Base-by-base conservation (phyloP, 1,139 yeast species). In the Sugiyamaella paludigena region DNA sequence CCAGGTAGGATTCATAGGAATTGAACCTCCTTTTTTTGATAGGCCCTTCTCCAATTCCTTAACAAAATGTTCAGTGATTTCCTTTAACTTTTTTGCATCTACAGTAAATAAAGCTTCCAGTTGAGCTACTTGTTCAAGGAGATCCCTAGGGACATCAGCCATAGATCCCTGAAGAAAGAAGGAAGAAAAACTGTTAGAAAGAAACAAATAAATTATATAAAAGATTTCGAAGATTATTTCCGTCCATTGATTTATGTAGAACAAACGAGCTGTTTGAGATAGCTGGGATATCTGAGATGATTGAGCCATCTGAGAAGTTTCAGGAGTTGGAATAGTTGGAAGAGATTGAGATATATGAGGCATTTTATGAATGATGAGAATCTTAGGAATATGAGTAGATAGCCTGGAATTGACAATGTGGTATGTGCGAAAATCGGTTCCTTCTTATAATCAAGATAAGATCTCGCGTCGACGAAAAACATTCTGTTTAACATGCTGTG, bases 1-100 rank as follows among this genome's bases (percentile, higher is more conserved):
- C 97, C 97, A 91, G 55, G 95, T 87, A 39, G 95, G 95, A 64
- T 85, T 88, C 98, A 91, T 92, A 52, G 98, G 98, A 51, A 65
- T 65, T 16, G 58, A 52, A 16, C 68, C 67, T 15, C 67, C 68
- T 52, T 65, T 67, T 48, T 53, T 53, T 43, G 59, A 36, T 46
- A 64, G 58, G 26, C 74, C 76, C 69, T 85, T 86, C 53, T 83
- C 80, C 63, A 92, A 80, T 72, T 92, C 98, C 13, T 63, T 49
- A 39, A 80, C 77, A 63, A 83, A 83, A 64, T 84, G 95, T 45
- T 77, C 77, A 47, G 87, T 81, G 66, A 91, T 81, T 51, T 75
- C 71, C 61, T 77, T 74, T 65, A 92, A 78, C 53, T 75, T 80
- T 26, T 75, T 80, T 5, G 79, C 74, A 36, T 81, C 65, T 40